Evolutionary conservation across 352 stramenopile species (phyloP).

Genomic region (Phytophthora boehmeriae): DNA sequence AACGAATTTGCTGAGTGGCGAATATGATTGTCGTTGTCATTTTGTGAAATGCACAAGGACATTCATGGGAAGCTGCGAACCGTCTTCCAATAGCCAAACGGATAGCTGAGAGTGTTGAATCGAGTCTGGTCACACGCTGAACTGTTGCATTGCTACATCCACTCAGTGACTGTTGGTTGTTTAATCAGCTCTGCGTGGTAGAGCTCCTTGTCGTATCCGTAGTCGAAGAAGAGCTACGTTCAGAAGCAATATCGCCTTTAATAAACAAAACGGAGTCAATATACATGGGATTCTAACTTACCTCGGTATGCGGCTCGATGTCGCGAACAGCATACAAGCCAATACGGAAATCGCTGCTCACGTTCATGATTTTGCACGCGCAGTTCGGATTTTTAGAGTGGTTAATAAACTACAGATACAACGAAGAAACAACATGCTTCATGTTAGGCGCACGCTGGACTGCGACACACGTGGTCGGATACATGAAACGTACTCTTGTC

Average conservation of each 20-base stretch:
- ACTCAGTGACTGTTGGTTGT: conserved; percentile 61
- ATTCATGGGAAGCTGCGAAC: background rate
- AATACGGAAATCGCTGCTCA: conserved; percentile 94
- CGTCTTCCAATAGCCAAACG: background rate
- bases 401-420: conserved; percentile 83
- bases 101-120: too few species aligned
- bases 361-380: conserved; percentile 88
- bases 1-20: too few species aligned
- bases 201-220: conserved; percentile 78
- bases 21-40: too few species aligned
- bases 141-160: conserved; percentile 51
- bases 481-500: conserved; percentile 62
- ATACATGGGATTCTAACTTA: conserved; percentile 21
- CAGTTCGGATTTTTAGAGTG: conserved; percentile 89
- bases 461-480: background rate
- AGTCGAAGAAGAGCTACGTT: conserved; percentile 87
- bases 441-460: background rate
- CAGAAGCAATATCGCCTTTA: background rate
- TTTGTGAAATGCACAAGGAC: background rate
- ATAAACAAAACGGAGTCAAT: background rate
- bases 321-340: conserved; percentile 92
- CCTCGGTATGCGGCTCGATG: conserved; percentile 89
- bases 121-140: too few species aligned
- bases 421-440: background rate
- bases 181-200: conserved; percentile 67